Evolutionary conservation across 2,329 filamentous ascomycete genomes (phyloP), one percentile per base, ranked within the genome.

Genomic region (Elsinoe ampelina): DNA sequence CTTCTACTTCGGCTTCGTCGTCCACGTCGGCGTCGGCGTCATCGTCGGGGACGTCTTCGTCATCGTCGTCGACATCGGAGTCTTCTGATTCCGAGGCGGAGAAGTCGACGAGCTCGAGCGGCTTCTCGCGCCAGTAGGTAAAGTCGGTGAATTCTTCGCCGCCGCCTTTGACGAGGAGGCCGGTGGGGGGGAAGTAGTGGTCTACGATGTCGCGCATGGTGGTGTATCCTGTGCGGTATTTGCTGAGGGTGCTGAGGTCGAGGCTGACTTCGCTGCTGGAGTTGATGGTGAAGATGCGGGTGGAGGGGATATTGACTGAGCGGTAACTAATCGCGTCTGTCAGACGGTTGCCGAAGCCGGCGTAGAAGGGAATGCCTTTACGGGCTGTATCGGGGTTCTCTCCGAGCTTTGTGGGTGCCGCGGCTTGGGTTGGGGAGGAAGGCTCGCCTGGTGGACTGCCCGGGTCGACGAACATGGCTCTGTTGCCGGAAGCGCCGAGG

Each of bases 81-180:
- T 73, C 73, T 61, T 80, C 79, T 32, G 78, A 83, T 60, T 93
- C 91, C 43, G 87, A 95, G 54, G 86, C 87, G 0, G 87, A 90
- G 64, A 97, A 97, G 55, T 95, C 88, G 41, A 90, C 87, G 22
- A 96, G 73, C 52, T 95, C 89, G 13, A 92, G 78, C 2, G 90
- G 89, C 48, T 80, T 79, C 60, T 95, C 87, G 60, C 95, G 81
- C 93, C 93, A 98, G 73, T 95, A 98, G 58, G 84, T 92, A 72
- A 98, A 98, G 69, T 98, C 93, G 0, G 93, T 98, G 67, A 88
- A 98, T 58, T 95, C 87, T 69, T 97, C 93, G 11, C 91, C 92
- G 17, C 91, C 92, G 43, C 87, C 87, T 65, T 87, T 89, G 15
- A 96, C 85, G 30, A 98, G 78, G 22, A 91, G 84, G 61, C 85